Conservation (phyloP, 1,284 basidiomycete genomes). For the Cutaneotrichosporon daszewskae region DNA sequence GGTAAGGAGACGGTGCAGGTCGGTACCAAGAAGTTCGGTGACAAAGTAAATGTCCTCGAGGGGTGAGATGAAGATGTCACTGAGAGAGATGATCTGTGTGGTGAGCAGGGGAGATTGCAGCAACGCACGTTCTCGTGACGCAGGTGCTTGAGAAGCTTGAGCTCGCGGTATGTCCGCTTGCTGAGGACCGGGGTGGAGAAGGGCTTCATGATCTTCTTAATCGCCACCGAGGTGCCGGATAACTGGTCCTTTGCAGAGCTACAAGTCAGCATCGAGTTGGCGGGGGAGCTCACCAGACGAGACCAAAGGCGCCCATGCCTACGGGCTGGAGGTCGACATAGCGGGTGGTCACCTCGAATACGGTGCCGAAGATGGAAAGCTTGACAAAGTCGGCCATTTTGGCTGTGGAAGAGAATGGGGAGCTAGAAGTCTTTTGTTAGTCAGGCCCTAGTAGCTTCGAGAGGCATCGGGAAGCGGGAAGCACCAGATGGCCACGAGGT, state of each 20-base stretch:
- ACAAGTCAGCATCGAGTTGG: slow-evolving; percentile 6
- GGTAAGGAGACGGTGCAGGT: slow-evolving; percentile 93
- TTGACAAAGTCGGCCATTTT: slow-evolving; percentile 72
- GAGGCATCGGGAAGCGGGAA: too few relatives aligned
- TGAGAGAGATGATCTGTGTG: slow-evolving; percentile 87
- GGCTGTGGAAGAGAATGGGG: too few relatives aligned
- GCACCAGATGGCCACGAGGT: too few relatives aligned
- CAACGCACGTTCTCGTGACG: slow-evolving; percentile 85
- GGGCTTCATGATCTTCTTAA: slow-evolving; percentile 99
- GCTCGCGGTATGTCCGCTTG: slow-evolving; percentile 95
- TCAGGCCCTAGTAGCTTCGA: too few relatives aligned
- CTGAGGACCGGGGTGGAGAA: slow-evolving; percentile 96
- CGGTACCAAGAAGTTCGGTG: slow-evolving; percentile 97
- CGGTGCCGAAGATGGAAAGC: slow-evolving; percentile 93
- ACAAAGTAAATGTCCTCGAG: slow-evolving; percentile 99
- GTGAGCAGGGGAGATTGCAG: slow-evolving; percentile 7
- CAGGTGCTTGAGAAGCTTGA: slow-evolving; percentile 98
- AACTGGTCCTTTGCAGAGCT: slow-evolving; percentile 98
- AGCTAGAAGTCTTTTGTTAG: too few relatives aligned
- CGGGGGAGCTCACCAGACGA: slow-evolving; percentile 84
- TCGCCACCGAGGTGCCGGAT: slow-evolving; percentile 87
- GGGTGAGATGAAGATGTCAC: slow-evolving; percentile 98
- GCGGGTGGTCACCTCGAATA: slow-evolving; percentile 80
- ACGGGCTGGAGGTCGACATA: slow-evolving; percentile 99
- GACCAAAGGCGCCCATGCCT: slow-evolving; percentile 97